Base-by-base conservation (phyloP, 2,329 filamentous ascomycete genomes). In the Pezizomycotina sp. region DNA sequence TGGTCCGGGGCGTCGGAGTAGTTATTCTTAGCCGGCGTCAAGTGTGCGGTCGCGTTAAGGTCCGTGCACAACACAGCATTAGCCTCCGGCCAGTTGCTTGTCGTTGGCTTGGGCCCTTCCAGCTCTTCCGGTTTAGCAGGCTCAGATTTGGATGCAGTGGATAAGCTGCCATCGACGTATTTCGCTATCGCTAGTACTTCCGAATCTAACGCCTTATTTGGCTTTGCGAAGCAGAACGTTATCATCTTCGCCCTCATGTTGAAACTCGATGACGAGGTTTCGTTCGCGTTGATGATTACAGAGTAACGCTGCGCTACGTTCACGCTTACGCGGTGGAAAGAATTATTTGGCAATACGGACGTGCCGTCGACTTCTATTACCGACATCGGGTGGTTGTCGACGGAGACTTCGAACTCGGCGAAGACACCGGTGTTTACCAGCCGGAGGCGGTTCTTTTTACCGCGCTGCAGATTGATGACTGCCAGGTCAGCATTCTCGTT, bases 311-410 rank as follows among this genome's bases (percentile, higher is more conserved):
- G 77, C 0, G 75, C 76, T 1, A 75, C 74, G 5, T 72, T 65
- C 14, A 83, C 60, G 42, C 77, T 73, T 34, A 82, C 56, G 43
- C 70, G 66, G 21, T 67, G 62, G 5, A 72, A 65, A 1, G 67
- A 60, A n/a, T n/a, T n/a, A 4, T 60, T 58, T 0, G 76, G 71
- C 38, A 71, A 62, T 1, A 78, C 68, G 22, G 70, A 67, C 1
- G 74, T 70, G 10, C 76, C 77, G 50, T 82, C 77, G 0, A 77
- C 71, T 52, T 81, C 77, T 6, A 76, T 70, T 28, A 82, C 59
- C 21, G 59, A 60, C 53, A 77, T 71, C 10, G 31, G 36, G 15
- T 45, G 77, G 31, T 69, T 67, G 46, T 82, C 77, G 28, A 81
- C 62, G 51, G 70, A 71, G 18, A 82, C 64, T 50, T 81, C 75